Conservation (phyloP, 1,139 yeast species). For the Pichia sp. region DNA sequence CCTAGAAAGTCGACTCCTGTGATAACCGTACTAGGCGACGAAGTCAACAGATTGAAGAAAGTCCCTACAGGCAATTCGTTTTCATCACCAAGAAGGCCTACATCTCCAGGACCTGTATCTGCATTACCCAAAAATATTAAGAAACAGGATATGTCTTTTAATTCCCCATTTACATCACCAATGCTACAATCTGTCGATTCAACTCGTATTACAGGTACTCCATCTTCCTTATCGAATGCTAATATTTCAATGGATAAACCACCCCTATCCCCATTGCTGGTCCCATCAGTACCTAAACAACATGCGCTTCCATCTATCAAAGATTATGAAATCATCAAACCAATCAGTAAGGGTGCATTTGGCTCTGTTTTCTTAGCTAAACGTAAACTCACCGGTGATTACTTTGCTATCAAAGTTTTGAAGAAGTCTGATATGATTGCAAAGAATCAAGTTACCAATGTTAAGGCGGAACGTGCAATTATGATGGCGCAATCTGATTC, state of each 20-base stretch:
- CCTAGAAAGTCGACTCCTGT: constrained; percentile 25
- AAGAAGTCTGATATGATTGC: constrained; percentile 96
- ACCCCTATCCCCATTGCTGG: constrained; percentile 79
- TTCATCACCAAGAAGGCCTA: constrained; percentile 36
- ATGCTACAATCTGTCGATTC: constrained; percentile 28
- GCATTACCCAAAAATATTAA: constrained; percentile 46
- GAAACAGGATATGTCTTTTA: constrained; percentile 20
- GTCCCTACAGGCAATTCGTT: constrained; percentile 1
- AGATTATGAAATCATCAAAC: constrained; percentile 89
- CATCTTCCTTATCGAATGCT: constrained; percentile 8
- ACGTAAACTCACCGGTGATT: constrained; percentile 85
- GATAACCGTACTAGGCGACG: constrained; percentile 21
- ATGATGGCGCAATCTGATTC: constrained; percentile 97
- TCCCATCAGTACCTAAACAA: constrained; percentile 42
- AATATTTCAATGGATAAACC: constrained; percentile 39
- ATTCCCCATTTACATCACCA: constrained; percentile 50
- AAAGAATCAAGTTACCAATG: constrained; percentile 93
- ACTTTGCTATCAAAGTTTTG: constrained; percentile 93
- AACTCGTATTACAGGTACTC: constrained; percentile 11
- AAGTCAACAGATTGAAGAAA: constrained; percentile 1
- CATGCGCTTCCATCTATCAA: constrained; percentile 67
- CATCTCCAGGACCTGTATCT: constrained; percentile 57
- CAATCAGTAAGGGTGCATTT: constrained; percentile 96
- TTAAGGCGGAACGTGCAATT: constrained; percentile 91
- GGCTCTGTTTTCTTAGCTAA: constrained; percentile 91